Evolutionary conservation across 1,284 basidiomycete species (phyloP).

Genomic region (Pascua sp.): DNA sequence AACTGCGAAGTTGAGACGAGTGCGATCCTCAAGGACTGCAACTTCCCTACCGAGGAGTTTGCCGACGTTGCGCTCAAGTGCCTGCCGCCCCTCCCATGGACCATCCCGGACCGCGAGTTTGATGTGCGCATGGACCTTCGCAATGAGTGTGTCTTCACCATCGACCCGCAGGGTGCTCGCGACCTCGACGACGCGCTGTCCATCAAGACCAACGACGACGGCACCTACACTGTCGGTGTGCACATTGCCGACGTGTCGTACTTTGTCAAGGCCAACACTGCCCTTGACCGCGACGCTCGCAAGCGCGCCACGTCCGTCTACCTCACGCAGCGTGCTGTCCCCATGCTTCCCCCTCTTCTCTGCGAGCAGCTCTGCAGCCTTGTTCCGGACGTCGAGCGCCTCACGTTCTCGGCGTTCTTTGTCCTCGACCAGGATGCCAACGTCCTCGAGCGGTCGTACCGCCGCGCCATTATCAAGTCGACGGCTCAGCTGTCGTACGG

Average conservation of each 20-base stretch:
- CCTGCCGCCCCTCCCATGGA: slow-evolving; percentile 78
- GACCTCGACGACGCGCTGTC: slow-evolving; percentile 95
- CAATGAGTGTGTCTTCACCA: slow-evolving; percentile 79
- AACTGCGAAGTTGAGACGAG: slow-evolving; percentile 97
- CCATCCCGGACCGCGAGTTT: slow-evolving; percentile 86
- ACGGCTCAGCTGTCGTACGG: slow-evolving; percentile 73
- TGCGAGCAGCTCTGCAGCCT: slow-evolving; percentile 92
- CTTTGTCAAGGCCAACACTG: slow-evolving; percentile 94
- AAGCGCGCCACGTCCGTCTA: slow-evolving; percentile 97
- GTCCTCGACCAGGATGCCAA: slow-evolving; percentile 80
- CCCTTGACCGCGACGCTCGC: slow-evolving; percentile 93
- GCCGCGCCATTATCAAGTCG: slow-evolving; percentile 84
- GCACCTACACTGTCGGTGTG: slow-evolving; percentile 84
- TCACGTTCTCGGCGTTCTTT: slow-evolving; percentile 84
- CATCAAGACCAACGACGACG: slow-evolving; percentile 80
- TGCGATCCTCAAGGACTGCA: slow-evolving; percentile 95
- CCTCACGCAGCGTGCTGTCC: slow-evolving; percentile 88
- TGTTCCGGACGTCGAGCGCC: slow-evolving; percentile 76
- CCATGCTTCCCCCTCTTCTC: slow-evolving; percentile 89
- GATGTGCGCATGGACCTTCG: slow-evolving; percentile 85
- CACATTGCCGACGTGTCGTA: slow-evolving; percentile 95
- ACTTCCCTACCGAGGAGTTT: slow-evolving; percentile 93
- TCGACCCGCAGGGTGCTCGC: slow-evolving; percentile 84
- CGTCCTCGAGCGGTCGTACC: slow-evolving; percentile 84
- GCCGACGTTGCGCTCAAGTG: slow-evolving; percentile 92